Percentiles rank a stretch among this genome's conserved stretches.
These are phyloP conservation scores for Collybia sordida DNA, from an alignment of 768 basidiomycete genomes.

Conservation along the genomic window DNA sequence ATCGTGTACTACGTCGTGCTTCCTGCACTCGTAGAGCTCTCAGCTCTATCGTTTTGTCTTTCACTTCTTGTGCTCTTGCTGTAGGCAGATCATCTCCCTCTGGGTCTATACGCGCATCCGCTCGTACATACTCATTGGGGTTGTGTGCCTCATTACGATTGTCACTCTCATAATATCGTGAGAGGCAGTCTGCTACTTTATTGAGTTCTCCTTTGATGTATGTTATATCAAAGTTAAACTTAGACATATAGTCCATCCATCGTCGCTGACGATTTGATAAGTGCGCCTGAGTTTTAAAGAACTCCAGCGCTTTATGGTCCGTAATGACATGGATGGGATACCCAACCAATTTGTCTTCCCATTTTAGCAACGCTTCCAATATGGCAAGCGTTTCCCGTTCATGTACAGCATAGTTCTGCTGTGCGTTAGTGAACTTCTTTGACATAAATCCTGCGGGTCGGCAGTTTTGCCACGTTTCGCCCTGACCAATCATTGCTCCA, in stretches of 20 bases:
- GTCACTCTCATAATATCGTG: conserved; percentile 28
- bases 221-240: conserved; percentile 23
- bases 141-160: conserved; percentile 7
- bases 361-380: conserved; percentile 24
- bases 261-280: conserved; percentile 18
- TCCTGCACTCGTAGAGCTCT: conserved; percentile 5
- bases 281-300: conserved; percentile 23
- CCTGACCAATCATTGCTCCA: conserved; percentile 27
- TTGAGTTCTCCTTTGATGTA: conserved; percentile 26
- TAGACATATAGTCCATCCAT: conserved; percentile 28
- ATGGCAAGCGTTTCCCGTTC: conserved; percentile 13
- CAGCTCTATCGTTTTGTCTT: conserved; percentile 5
- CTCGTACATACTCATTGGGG: conserved; percentile 18
- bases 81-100: conserved; percentile 16
- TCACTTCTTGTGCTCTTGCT: conserved; percentile 11
- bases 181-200: conserved; percentile 28
- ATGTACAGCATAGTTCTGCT: conserved; percentile 26
- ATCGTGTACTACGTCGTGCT: conserved; percentile 2
- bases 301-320: conserved; percentile 20
- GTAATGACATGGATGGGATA: conserved; percentile 19
- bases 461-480: conserved; percentile 19
- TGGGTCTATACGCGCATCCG: conserved; percentile 17
- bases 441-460: conserved; percentile 28
- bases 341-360: conserved; percentile 30
- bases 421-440: conserved; percentile 21